A percentile compares a stretch with the other conserved stretches of the same genome.
Conservation (phyloP, 495 filamentous ascomycete genomes). For the Tuber aestivum region DNA sequence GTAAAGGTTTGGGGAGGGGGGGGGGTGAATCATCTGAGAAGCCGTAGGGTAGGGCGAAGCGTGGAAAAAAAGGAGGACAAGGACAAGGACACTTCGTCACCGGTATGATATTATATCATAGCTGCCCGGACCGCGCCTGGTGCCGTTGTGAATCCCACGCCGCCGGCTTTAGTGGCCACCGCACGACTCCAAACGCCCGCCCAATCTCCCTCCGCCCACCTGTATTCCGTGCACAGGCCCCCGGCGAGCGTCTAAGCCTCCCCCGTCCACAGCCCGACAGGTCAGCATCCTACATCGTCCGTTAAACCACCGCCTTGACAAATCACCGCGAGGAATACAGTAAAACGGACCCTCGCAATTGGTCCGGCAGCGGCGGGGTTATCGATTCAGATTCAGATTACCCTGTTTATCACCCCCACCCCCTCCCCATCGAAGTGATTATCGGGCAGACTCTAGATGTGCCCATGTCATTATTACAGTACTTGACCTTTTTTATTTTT, state of each 20-base stretch:
- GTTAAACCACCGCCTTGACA: too few relatives aligned
- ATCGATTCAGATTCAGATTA: conserved; percentile 84
- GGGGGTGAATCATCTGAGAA: background rate
- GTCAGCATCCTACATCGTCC: background rate
- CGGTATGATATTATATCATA: background rate
- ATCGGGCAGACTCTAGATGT: conserved; percentile 80
- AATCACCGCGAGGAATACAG: conserved; percentile 89
- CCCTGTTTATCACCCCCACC: conserved; percentile 82
- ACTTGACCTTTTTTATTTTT: conserved; percentile 89
- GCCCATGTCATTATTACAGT: conserved; percentile 79
- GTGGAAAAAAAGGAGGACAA: background rate
- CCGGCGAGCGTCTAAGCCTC: background rate
- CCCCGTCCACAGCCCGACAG: background rate
- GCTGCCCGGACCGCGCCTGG: background rate
- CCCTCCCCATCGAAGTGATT: conserved; percentile 80
- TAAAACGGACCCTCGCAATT: conserved; percentile 92
- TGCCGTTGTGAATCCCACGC: background rate
- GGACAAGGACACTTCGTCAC: background rate
- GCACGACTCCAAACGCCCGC: background rate
- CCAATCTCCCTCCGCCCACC: background rate
- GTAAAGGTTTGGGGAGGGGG: background rate
- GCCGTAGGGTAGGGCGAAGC: background rate
- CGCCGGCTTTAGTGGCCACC: background rate
- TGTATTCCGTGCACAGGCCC: background rate
- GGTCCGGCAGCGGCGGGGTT: conserved; percentile 83